Base-by-base conservation (phyloP, 331 rosid species). In the Malus hybrid region DNA sequence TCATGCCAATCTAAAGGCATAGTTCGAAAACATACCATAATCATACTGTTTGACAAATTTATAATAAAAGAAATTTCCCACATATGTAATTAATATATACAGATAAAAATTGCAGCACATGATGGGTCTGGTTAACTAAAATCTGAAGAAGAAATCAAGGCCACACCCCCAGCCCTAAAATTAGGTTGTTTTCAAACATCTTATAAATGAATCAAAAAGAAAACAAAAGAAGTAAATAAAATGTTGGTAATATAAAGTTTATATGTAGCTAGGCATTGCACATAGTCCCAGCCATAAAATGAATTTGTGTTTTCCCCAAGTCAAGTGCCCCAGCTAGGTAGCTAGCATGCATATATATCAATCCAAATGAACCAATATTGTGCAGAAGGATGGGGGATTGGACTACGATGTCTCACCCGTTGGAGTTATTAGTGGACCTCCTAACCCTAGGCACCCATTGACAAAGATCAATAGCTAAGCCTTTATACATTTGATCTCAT, bases 371-470 rank as follows among this genome's bases (percentile, higher is more conserved):
- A 13, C 75, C 33, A 64, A 71, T 31, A 67, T 27, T 74, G 67
- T 19, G 76, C 55, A 72, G 76, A 59, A 31, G 65, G 75, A 60
- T 71, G 73, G 75, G 78, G 65, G 39, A 34, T 71, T 19, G 76
- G 79, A 77, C 81, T 81, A 48, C 39, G 82, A 81, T 81, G 85
- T 81, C 81, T 77, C 82, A 81, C 79, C 81, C 61, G 33, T 81
- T 61, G 34, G 79, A 77, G 85, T 81, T 66, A 81, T 67, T 67
- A 52, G 19, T 70, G 77, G 85, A 57, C 80, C 85, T 54, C 29
- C 27, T 76, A 65, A 36, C 64, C 69, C 72, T 75, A 80, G 20
- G 69, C 66, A 63, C 18, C 65, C 57, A 44, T 54, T 15, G 39
- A 15, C 59, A 52, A 52, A 52, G n/a, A 42, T 42, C 48, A 42